Percentiles rank a stretch among this genome's conserved stretches.
phyloP scores from a whole-genome alignment of 1,284 basidiomycete species.

The Phellopilus nigrolimitatus region DNA sequence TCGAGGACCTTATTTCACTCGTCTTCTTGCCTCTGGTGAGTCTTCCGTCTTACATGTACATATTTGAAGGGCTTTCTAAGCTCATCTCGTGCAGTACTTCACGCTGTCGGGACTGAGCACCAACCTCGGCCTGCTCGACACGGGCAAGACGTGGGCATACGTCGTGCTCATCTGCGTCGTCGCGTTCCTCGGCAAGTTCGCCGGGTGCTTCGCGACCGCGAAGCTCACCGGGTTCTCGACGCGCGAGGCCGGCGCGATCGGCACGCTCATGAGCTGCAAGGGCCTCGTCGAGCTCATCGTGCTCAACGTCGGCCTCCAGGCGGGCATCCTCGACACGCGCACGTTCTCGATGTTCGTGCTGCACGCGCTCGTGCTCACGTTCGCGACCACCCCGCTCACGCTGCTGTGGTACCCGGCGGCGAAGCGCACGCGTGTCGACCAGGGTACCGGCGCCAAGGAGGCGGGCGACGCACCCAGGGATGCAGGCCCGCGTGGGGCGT shows the following conservation, averaged over 20 bases:
- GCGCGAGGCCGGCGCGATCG: conserved; percentile 83
- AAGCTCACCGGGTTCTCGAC: conserved; percentile 62
- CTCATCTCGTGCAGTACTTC: conserved; percentile 58
- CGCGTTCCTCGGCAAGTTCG: conserved; percentile 77
- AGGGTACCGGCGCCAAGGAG: conserved; percentile 19
- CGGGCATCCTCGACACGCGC: conserved; percentile 69
- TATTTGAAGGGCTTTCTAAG: not conserved
- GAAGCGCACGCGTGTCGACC: conserved; percentile 25
- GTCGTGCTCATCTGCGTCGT: conserved; percentile 76
- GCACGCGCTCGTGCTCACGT: conserved; percentile 79
- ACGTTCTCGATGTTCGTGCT: conserved; percentile 89
- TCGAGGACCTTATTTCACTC: conserved; percentile 74
- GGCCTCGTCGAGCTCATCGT: conserved; percentile 91
- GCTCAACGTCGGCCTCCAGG: conserved; percentile 84
- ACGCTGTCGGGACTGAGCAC: conserved; percentile 79
- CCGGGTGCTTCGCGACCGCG: conserved; percentile 63
- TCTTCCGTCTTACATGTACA: conserved; percentile 7
- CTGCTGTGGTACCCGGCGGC: conserved; percentile 71
- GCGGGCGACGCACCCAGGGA: conserved; percentile 8
- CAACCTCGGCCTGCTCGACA: conserved; percentile 74
- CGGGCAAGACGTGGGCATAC: conserved; percentile 82
- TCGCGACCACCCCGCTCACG: conserved; percentile 82
- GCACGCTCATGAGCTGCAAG: conserved; percentile 92
- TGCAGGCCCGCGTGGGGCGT: conserved; percentile 17
- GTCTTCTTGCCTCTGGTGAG: conserved; percentile 79